These are phyloP conservation scores for Candida vartiovaarae DNA, from an alignment of 805 yeast genomes.

Conservation along the genomic window DNA sequence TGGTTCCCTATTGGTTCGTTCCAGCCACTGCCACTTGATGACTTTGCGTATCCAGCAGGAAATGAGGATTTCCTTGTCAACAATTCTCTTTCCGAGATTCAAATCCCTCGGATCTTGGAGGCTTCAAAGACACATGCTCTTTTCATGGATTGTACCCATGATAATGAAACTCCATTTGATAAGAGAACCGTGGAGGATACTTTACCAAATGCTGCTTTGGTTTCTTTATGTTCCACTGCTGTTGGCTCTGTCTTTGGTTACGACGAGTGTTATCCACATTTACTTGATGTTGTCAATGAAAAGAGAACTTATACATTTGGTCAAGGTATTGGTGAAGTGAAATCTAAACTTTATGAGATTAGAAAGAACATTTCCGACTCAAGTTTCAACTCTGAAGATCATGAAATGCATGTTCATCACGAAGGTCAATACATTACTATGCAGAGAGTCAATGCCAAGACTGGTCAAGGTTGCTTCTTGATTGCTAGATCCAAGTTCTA, in stretches of 20 bases:
- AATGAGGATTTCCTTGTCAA: conserved; percentile 16
- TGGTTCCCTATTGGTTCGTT: conserved; percentile 94
- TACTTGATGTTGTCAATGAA: conserved; percentile 78
- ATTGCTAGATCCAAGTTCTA: conserved; percentile 80
- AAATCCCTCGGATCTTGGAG: conserved; percentile 58
- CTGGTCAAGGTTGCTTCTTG: conserved; percentile 85
- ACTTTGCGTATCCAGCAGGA: conserved; percentile 57
- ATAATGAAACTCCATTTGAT: conserved; percentile 83
- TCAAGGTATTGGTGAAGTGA: conserved; percentile 72
- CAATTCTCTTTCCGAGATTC: conserved; percentile 48
- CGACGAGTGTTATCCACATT: conserved; percentile 83
- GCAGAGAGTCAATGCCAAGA: conserved; percentile 74
- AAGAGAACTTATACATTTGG: conserved; percentile 48
- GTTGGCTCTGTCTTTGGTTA: conserved; percentile 92
- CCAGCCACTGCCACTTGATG: conserved; percentile 71
- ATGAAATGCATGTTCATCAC: conserved; percentile 91
- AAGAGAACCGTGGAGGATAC: conserved; percentile 93
- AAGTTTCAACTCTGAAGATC: conserved; percentile 41
- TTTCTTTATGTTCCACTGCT: conserved; percentile 87
- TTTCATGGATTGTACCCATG: conserved; percentile 97
- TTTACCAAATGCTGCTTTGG: conserved; percentile 89
- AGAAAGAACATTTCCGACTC: conserved; percentile 51
- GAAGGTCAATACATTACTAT: conserved; percentile 89
- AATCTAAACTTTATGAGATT: conserved; percentile 49
- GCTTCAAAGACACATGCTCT: conserved; percentile 84